These are phyloP conservation scores for Ophiocordyceps camponoti-floridani DNA, from an alignment of 2,329 filamentous ascomycete genomes.

Conservation along the genomic window DNA sequence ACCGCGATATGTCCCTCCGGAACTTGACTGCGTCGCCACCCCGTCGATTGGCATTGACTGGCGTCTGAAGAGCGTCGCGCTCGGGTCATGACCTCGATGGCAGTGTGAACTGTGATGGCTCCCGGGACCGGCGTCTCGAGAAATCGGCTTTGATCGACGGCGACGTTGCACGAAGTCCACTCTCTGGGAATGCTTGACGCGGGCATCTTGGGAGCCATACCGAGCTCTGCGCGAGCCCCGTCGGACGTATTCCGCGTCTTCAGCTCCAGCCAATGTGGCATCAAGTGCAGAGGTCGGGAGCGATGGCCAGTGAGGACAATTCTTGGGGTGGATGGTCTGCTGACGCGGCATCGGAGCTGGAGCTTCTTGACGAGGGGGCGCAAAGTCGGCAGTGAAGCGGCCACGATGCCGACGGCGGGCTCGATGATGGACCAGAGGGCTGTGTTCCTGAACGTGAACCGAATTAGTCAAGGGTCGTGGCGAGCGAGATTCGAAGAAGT, in stretches of 20 bases:
- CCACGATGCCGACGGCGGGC: constrained; percentile 1
- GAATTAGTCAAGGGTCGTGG: not conserved
- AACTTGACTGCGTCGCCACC: no score
- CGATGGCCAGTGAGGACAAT: not conserved
- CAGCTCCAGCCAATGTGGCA: constrained; percentile 1
- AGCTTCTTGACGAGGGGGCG: constrained; percentile 2
- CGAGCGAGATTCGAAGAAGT: not conserved
- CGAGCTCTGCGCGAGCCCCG: not conserved
- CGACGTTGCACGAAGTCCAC: constrained; percentile 1
- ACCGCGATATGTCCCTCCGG: no score
- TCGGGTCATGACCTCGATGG: constrained; percentile 1
- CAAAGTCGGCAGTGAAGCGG: constrained; percentile 2
- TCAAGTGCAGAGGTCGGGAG: not conserved
- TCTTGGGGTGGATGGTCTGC: not conserved
- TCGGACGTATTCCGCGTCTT: not conserved
- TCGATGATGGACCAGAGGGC: constrained; percentile 3
- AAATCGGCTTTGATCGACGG: not conserved
- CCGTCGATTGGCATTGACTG: not conserved
- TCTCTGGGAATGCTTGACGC: not conserved
- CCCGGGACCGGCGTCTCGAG: not conserved
- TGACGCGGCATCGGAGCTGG: not conserved
- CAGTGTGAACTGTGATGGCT: constrained; percentile 1
- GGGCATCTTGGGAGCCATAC: not conserved
- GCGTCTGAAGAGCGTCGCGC: not conserved
- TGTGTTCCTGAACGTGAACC: not conserved